Percentiles rank a stretch among this genome's conserved stretches.
Evolutionary conservation across 805 yeast genomes (phyloP).

Genomic region (Cyberlindnera japonica): DNA sequence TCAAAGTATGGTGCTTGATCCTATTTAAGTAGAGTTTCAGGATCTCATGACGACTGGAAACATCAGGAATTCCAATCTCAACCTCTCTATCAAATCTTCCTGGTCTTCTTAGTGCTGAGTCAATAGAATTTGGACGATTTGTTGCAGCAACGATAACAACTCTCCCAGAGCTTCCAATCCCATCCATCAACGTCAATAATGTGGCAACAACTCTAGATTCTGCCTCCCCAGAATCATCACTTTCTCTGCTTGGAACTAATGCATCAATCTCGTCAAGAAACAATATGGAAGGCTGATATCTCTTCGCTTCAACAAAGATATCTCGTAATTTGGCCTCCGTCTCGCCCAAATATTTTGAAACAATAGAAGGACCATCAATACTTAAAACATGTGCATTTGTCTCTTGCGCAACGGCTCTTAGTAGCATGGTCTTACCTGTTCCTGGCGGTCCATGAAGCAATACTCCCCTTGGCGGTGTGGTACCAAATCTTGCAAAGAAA

Average conservation of each 20-base stretch:
- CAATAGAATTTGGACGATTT: conserved; percentile 64
- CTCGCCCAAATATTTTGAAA: conserved; percentile 90
- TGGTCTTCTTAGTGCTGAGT: conserved; percentile 74
- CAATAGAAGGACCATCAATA: conserved; percentile 87
- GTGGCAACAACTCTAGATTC: conserved; percentile 92
- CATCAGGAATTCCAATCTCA: conserved; percentile 91
- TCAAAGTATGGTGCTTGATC: conserved; percentile 48
- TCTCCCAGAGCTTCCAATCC: conserved; percentile 60
- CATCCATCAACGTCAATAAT: conserved; percentile 75
- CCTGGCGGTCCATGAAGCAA: conserved; percentile 95
- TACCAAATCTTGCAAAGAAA: conserved; percentile 78
- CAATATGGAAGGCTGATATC: conserved; percentile 82
- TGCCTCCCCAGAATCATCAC: conserved; percentile 86
- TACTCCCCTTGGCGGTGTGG: conserved; percentile 91
- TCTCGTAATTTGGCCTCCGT: conserved; percentile 84
- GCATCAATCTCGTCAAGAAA: conserved; percentile 94
- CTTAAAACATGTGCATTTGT: conserved; percentile 78
- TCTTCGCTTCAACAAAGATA: conserved; percentile 78
- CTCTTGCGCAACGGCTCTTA: conserved; percentile 77
- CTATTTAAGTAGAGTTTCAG: conserved; percentile 55
- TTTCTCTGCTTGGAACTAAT: conserved; percentile 76
- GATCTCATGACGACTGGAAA: conserved; percentile 71
- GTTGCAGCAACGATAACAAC: conserved; percentile 73
- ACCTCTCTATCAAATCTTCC: conserved; percentile 89
- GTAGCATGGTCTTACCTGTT: conserved; percentile 89